Conservation (phyloP, 257 asterid species). For the Sherardia arvensis region DNA sequence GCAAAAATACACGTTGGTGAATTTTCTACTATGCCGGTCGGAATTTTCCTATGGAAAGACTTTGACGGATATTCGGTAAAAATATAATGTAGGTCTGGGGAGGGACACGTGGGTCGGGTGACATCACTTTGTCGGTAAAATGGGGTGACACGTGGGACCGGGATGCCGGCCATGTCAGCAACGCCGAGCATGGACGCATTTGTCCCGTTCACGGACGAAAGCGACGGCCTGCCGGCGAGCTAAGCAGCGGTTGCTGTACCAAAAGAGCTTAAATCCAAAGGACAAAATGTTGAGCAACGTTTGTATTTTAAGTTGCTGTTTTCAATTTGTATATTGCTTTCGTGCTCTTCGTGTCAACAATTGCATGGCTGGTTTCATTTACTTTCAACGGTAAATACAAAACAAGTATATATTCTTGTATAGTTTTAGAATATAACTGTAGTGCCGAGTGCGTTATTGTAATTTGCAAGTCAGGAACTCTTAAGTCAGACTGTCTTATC, state of each 20-base stretch:
- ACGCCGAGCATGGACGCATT: constrained; percentile 10
- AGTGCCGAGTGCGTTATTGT: too few species aligned
- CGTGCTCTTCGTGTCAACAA: background rate
- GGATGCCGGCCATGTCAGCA: constrained; percentile 20
- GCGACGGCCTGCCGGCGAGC: constrained; percentile 28
- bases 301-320: background rate
- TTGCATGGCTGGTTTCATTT: background rate
- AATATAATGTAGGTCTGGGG: background rate
- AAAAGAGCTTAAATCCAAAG: background rate
- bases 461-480: too few species aligned
- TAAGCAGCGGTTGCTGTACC: constrained; percentile 12
- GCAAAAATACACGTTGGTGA: background rate
- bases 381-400: background rate
- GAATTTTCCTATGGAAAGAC: constrained; percentile 11
- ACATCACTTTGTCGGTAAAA: background rate
- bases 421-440: too few species aligned
- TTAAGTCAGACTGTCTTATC: too few species aligned
- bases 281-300: constrained; percentile 6
- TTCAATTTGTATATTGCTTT: background rate
- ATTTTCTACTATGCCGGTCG: background rate
- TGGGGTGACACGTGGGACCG: constrained; percentile 11
- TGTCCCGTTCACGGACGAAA: constrained; percentile 30
- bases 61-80: constrained; percentile 14
- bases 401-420: background rate
- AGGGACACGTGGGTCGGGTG: constrained; percentile 14